Percentiles rank a stretch among this genome's conserved stretches.
phyloP scores from a whole-genome alignment of 2,329 filamentous ascomycete species.

The Diaporthe vaccinii region DNA sequence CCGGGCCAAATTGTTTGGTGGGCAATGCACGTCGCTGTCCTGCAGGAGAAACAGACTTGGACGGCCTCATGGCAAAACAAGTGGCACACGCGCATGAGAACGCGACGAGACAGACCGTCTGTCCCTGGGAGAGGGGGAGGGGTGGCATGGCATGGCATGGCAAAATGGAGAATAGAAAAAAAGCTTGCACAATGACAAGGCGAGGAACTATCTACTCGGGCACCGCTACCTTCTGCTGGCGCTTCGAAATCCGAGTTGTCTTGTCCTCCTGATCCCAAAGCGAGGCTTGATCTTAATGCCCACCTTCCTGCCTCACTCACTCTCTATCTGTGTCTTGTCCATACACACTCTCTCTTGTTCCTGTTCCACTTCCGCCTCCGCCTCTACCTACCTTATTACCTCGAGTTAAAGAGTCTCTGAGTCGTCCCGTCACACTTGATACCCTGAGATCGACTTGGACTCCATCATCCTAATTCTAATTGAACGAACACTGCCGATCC shows the following conservation, averaged over 20 bases:
- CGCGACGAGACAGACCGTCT: constrained; percentile 14
- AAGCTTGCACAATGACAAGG: constrained; percentile 2
- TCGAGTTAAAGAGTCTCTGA: background rate
- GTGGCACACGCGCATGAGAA: constrained; percentile 31
- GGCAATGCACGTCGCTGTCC: constrained; percentile 29
- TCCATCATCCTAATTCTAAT: constrained; percentile 31
- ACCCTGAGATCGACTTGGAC: constrained; percentile 6
- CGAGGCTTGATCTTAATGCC: constrained; percentile 11
- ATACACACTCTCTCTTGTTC: background rate
- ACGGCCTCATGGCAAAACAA: constrained; percentile 27
- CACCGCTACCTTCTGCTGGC: constrained; percentile 14
- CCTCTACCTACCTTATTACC: background rate
- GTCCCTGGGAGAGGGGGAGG: background rate
- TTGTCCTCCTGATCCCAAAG: constrained; percentile 12
- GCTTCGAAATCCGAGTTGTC: constrained; percentile 2
- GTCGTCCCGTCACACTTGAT: background rate
- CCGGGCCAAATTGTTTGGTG: constrained; percentile 31
- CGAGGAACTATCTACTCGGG: background rate
- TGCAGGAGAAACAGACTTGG: constrained; percentile 25
- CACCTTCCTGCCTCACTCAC: background rate
- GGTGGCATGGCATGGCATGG: background rate
- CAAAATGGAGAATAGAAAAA: background rate
- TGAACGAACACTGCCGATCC: constrained; percentile 28
- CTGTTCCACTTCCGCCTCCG: background rate
- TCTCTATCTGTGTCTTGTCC: background rate